Base-by-base conservation (phyloP, 2,329 filamentous ascomycete species). In the Tolypocladium ophioglossoides region DNA sequence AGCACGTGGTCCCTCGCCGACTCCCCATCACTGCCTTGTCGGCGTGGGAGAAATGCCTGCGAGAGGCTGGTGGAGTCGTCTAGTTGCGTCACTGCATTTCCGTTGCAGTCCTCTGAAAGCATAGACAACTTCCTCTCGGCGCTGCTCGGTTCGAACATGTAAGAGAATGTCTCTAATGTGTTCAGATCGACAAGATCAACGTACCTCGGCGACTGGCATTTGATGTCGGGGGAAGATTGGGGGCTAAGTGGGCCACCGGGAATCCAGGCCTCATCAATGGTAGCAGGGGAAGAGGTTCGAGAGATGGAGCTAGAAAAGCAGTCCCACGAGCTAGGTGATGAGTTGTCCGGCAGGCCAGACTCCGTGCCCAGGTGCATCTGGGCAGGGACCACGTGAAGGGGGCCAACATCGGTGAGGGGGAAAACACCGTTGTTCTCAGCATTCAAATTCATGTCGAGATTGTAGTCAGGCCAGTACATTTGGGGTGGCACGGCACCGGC, bases 1-100 rank as follows among this genome's bases (percentile, higher is more conserved):
- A 89, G 74, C 22, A 77, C 79, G 68, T 91, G 85, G 67, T 84
- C 80, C 64, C 83, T 72, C 35, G 82, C 82, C 59, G 77, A 77
- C 68, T 82, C 79, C 64, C 76, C 75, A 47, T 82, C 79, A 55
- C 69, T 74, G 66, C 72, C 75, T 56, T 74, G 68, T 56, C 77
- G 77, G 61, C 76, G 76, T 50, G 72, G 66, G 52, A 64, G 60
- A 62, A 76, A 78, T 49, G 74, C 63, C 52, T 73, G 66, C 59
- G 65, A 55, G 7, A 66, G 60, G 53, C 57, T 52, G 38, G 68
- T 51, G 41, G 56, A 53, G 27, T 72, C 69, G 5, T 70, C 68
- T 22, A 68, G 55, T 34, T 65, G 61, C 32, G 64, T 47, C 22
- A 61, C 54, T 7, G 55, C 39, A 48, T 59, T 62, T 51, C 57